A percentile compares a stretch with the other conserved stretches of the same genome.
Evolutionary conservation across 2,329 filamentous ascomycete genomes (phyloP).

Genomic region (Talaromyces sp.): DNA sequence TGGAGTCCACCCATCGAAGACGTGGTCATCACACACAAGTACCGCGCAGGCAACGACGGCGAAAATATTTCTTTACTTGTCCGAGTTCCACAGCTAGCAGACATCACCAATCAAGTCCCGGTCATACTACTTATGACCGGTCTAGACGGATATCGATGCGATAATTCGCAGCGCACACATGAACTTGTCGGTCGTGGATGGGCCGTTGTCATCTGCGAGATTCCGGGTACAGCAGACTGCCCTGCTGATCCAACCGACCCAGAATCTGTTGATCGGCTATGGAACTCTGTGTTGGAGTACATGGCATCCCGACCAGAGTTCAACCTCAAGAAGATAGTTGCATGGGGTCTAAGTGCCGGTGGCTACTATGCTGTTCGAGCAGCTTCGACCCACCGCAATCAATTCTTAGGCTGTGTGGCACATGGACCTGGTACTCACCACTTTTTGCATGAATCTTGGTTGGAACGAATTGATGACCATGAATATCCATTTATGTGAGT

Average conservation of each 20-base stretch:
- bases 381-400: slow-evolving; percentile 62
- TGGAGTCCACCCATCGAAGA: slow-evolving; percentile 62
- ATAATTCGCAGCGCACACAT: slow-evolving; percentile 52
- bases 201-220: slow-evolving; percentile 61
- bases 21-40: slow-evolving; percentile 58
- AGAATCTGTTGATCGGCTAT: slow-evolving; percentile 58
- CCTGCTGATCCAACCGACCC: slow-evolving; percentile 63
- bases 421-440: slow-evolving; percentile 63
- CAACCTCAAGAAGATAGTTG: slow-evolving; percentile 56
- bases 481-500: slow-evolving; percentile 62
- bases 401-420: slow-evolving; percentile 56
- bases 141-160: slow-evolving; percentile 58
- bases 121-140: slow-evolving; percentile 57
- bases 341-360: slow-evolving; percentile 64
- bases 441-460: slow-evolving; percentile 59
- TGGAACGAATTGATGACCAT: slow-evolving; percentile 60
- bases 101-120: slow-evolving; percentile 45
- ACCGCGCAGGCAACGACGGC: slow-evolving; percentile 52
- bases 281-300: slow-evolving; percentile 61
- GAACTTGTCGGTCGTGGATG: slow-evolving; percentile 63
- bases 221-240: slow-evolving; percentile 66
- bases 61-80: slow-evolving; percentile 62
- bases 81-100: slow-evolving; percentile 53
- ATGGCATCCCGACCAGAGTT: slow-evolving; percentile 52
- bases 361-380: slow-evolving; percentile 66